Evolutionary conservation across 305 asterid genomes (phyloP).

Genomic region (Fraxinus nigra): DNA sequence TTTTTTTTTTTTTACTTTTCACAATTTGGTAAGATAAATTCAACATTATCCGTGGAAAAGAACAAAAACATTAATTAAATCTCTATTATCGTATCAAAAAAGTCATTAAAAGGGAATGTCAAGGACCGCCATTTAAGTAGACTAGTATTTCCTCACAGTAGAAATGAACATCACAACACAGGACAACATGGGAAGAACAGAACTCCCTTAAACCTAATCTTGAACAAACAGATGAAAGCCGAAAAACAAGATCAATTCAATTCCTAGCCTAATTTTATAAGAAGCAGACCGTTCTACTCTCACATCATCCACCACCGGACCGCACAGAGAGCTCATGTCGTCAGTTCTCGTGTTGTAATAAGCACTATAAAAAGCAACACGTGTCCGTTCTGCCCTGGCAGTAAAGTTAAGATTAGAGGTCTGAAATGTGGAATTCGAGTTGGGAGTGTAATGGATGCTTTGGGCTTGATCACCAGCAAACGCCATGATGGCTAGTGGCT

Average conservation of each 20-base stretch:
- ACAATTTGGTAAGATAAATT: not conserved
- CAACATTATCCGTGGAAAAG: not conserved
- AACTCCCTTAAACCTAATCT: slow-evolving; percentile 16
- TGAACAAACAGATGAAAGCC: slow-evolving; percentile 30
- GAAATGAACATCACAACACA: not conserved
- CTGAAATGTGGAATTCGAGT: slow-evolving; percentile 80
- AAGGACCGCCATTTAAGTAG: not conserved
- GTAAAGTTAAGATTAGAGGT: slow-evolving; percentile 64
- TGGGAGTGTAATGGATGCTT: slow-evolving; percentile 71
- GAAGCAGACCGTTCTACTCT: slow-evolving; percentile 64
- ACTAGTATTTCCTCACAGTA: not conserved
- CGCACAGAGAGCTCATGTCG: slow-evolving; percentile 92
- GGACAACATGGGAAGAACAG: not conserved
- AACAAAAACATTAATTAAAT: not conserved
- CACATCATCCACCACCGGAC: slow-evolving; percentile 93
- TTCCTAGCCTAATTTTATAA: slow-evolving; percentile 27
- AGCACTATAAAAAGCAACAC: slow-evolving; percentile 81
- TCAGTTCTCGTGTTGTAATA: slow-evolving; percentile 92
- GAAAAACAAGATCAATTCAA: slow-evolving; percentile 30
- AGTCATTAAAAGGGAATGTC: not conserved
- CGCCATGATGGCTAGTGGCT: slow-evolving; percentile 85
- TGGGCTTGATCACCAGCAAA: slow-evolving; percentile 92
- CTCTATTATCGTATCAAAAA: not conserved
- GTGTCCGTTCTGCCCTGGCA: slow-evolving; percentile 77
- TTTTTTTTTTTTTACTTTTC: not conserved